Evolutionary conservation across 106 monocot species (phyloP), one percentile per base, ranked within the genome.

Genomic region (Allium cepa): DNA sequence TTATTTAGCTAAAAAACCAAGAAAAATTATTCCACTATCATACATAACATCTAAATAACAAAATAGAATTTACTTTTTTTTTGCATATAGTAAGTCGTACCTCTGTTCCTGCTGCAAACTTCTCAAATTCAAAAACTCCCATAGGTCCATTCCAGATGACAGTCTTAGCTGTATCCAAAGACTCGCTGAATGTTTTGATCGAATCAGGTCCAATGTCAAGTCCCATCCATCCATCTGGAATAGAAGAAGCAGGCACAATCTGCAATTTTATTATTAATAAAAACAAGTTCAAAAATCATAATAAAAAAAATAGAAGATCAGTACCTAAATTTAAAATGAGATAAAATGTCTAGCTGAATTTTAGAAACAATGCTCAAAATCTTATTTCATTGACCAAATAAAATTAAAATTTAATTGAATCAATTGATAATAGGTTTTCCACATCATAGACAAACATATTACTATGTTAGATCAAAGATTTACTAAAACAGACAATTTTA

Each of bases 181-280:
- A 17, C 14, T 77, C 71, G 10, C 64, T 60, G 59, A 72, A 77
- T 51, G 65, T 66, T 59, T 71, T 71, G 59, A 72, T 60, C 18
- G 77, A 59, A 14, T 88, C 84, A 12, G 88, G 88, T 4, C 88
- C 88, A 47, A 88, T 66, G 49, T 88, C 88, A 17, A 88, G 84
- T 49, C 88, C 88, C 88, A 84, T 81, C 88, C 88, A 88, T 46
- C 83, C 88, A 70, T 84, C 88, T 17, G 84, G 78, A 27, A 88
- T 88, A 47, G 52, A 69, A 58, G 88, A 70, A 55, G 88, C 78
- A 11, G 83, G 75, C 10, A 84, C 88, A 53, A 84, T 62, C 88
- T 88, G 71, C 36, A 75, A 10, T 36, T 36, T 36, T 36, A 36
- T 36, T 5, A 36, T 36, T 1, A 36, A 36, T 4, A 36, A 36